phyloP scores from a whole-genome alignment of 148 eudicot species.

The Rheum nobile region DNA sequence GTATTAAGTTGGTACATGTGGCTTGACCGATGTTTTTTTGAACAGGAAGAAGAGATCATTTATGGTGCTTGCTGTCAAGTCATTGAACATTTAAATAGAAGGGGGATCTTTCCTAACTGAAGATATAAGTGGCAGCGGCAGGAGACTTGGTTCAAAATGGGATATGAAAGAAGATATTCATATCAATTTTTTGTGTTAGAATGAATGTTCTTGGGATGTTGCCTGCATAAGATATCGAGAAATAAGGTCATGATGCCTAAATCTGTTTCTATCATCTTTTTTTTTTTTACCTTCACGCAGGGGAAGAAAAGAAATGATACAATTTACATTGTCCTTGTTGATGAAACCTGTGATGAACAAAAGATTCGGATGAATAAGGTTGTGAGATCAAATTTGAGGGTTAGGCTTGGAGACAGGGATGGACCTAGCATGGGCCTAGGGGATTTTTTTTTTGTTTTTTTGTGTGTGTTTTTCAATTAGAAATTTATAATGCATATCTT shows the following conservation, averaged over 20 bases:
- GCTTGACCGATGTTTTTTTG: background rate
- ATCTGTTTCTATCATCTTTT: background rate
- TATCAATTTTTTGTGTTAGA: background rate
- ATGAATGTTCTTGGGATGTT: no score
- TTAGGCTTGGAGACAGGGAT: slow-evolving; percentile 71
- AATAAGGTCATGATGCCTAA: background rate
- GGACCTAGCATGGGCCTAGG: no score
- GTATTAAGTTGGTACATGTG: background rate
- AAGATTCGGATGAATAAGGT: slow-evolving; percentile 91
- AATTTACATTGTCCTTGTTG: slow-evolving; percentile 78
- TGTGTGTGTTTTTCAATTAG: no score
- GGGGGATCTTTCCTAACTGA: background rate
- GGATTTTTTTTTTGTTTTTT: no score
- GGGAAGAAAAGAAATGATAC: slow-evolving; percentile 87
- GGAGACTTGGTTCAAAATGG: slow-evolving; percentile 4
- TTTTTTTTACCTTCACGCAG: slow-evolving; percentile 14
- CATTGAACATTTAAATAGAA: background rate
- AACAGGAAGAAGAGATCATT: background rate
- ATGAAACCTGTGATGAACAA: slow-evolving; percentile 67
- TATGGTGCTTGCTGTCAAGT: slow-evolving; percentile 2
- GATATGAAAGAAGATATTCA: background rate
- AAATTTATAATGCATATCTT: no score
- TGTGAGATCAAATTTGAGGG: slow-evolving; percentile 67
- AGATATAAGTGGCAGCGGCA: slow-evolving; percentile 1
- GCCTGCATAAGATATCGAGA: no score